These are phyloP conservation scores for Dipteronia dyeriana DNA, from an alignment of 345 rosid species.

Conservation along the genomic window DNA sequence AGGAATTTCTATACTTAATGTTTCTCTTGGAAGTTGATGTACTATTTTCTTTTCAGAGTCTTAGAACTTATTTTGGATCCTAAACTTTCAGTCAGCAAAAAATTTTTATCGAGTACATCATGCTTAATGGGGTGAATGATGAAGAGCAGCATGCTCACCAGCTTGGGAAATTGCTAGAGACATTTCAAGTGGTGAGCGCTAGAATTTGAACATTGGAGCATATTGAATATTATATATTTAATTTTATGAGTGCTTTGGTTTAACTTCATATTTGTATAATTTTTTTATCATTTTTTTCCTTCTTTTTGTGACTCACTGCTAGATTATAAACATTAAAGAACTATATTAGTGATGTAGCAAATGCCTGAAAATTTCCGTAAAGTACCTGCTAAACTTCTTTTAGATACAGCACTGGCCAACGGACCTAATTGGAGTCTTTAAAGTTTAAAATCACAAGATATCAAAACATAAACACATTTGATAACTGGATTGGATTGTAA, in stretches of 20 bases:
- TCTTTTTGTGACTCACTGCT: not conserved
- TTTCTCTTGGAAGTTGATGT: slow-evolving; percentile 20
- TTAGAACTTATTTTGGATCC: slow-evolving; percentile 14
- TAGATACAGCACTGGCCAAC: not conserved
- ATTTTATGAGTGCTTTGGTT: not conserved
- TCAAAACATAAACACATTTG: not conserved
- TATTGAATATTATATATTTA: not conserved
- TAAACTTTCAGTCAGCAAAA: slow-evolving; percentile 63
- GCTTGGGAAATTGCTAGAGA: slow-evolving; percentile 75
- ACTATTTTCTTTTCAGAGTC: not conserved
- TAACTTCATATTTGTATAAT: not conserved
- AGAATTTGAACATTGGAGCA: slow-evolving; percentile 7
- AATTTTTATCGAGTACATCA: slow-evolving; percentile 88
- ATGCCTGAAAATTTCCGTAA: not conserved
- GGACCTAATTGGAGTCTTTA: not conserved
- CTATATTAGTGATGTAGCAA: not conserved
- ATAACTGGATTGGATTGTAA: not conserved
- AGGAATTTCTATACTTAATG: slow-evolving; percentile 2
- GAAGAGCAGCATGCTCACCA: slow-evolving; percentile 81
- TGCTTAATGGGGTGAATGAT: slow-evolving; percentile 95
- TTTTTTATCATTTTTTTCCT: not conserved
- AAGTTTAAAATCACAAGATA: not conserved
- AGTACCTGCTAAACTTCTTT: not conserved
- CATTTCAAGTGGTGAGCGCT: slow-evolving; percentile 80
- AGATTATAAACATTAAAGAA: not conserved